A percentile compares a stretch with the other conserved stretches of the same genome.
phyloP scores from a whole-genome alignment of 805 yeast species.

The Tetrapisispora arboricola region DNA sequence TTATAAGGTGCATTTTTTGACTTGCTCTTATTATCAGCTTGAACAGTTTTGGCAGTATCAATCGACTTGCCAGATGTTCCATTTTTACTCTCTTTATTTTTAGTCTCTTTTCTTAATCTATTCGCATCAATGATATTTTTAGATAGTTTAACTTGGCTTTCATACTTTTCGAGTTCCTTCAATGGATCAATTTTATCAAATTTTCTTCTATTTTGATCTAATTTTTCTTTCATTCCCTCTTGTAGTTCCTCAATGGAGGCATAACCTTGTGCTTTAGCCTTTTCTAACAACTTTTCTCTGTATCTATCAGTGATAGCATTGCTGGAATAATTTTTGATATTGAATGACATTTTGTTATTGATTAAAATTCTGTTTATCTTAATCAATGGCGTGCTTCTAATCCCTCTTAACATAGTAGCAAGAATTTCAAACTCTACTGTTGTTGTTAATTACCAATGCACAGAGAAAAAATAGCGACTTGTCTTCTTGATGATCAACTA shows the following conservation, averaged over 20 bases:
- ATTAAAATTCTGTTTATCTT: not conserved
- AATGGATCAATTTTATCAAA: constrained; percentile 60
- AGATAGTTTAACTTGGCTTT: constrained; percentile 27
- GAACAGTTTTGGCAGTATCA: too few relatives aligned
- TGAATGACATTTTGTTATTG: not conserved
- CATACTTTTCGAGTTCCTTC: constrained; percentile 50
- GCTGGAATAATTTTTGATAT: not conserved
- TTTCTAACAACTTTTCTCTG: constrained; percentile 29
- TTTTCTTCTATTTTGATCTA: constrained; percentile 45
- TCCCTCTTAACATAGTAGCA: not conserved
- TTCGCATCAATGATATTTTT: constrained; percentile 2
- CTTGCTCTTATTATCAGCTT: not conserved
- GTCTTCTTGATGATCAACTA: too few relatives aligned
- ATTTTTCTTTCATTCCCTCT: constrained; percentile 49
- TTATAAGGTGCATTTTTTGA: constrained; percentile 47
- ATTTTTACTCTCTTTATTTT: too few relatives aligned
- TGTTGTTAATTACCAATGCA: too few relatives aligned
- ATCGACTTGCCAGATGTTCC: too few relatives aligned
- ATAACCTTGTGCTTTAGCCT: constrained; percentile 29
- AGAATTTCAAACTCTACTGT: too few relatives aligned
- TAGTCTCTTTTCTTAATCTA: not conserved
- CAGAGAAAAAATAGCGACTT: too few relatives aligned
- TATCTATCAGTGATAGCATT: constrained; percentile 16
- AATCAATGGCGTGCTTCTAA: not conserved
- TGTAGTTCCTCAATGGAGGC: constrained; percentile 46